Conservation (phyloP, 2,329 filamentous ascomycete species). For the Monosporascus ibericus region DNA sequence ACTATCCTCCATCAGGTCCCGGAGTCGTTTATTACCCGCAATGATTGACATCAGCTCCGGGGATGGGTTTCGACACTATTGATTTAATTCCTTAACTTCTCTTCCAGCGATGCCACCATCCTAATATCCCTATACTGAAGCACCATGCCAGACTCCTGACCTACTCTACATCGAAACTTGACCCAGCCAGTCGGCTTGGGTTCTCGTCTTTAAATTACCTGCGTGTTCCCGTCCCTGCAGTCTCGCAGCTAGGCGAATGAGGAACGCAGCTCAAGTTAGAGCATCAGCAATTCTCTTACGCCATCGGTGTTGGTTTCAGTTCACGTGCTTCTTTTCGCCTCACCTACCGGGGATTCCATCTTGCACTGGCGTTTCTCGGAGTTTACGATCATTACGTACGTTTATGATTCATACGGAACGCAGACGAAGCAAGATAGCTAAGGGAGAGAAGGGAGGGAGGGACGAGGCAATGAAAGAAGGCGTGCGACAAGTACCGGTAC, state of each 20-base stretch:
- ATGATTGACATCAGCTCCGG: slow-evolving; percentile 19
- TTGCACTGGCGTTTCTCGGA: not conserved
- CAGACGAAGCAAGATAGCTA: not conserved
- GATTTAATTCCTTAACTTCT: not conserved
- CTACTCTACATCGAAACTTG: not conserved
- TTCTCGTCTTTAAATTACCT: not conserved
- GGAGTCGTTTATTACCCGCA: slow-evolving; percentile 58
- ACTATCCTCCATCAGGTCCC: slow-evolving; percentile 53
- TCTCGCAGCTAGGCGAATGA: not conserved
- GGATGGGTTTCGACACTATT: not conserved
- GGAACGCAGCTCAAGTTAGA: not conserved
- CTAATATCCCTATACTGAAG: not conserved
- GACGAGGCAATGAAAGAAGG: too few relatives aligned
- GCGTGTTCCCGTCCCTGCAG: not conserved
- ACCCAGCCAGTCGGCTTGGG: not conserved
- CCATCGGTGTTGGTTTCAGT: not conserved
- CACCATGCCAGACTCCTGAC: not conserved
- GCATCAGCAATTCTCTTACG: not conserved
- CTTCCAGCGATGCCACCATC: not conserved
- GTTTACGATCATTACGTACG: not conserved
- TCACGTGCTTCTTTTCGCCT: too few relatives aligned
- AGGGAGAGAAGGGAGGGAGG: not conserved
- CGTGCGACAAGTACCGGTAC: too few relatives aligned
- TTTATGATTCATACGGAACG: too few relatives aligned
- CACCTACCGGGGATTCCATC: not conserved